Conservation (phyloP, 2,329 filamentous ascomycete species). For the Colletotrichum sp. region DNA sequence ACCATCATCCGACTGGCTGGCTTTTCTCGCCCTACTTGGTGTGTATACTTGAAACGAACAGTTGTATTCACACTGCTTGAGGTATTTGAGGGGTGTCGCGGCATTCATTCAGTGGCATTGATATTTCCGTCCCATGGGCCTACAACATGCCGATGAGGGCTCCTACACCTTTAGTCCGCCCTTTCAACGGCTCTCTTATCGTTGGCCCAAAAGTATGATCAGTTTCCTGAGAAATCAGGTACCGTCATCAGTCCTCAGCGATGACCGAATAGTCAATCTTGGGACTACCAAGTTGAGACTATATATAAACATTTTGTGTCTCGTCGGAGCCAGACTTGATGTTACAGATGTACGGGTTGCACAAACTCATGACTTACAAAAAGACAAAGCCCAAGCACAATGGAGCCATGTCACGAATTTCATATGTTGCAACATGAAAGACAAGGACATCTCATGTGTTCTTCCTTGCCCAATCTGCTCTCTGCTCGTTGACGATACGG, state of each 20-base stretch:
- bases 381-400: neutral
- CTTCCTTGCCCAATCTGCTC: rapidly evolving
- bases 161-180: rapidly evolving
- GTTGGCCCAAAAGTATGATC: rapidly evolving
- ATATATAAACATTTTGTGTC: neutral
- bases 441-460: neutral
- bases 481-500: neutral
- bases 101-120: neutral
- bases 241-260: neutral
- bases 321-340: neutral
- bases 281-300: rapidly evolving
- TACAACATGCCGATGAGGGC: neutral
- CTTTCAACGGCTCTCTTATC: neutral
- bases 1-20: rapidly evolving
- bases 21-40: neutral
- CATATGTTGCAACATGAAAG: neutral
- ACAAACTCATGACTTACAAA: neutral
- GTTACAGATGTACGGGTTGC: neutral
- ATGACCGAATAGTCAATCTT: neutral
- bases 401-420: rapidly evolving
- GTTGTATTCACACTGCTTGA: neutral
- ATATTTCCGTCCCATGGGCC: neutral
- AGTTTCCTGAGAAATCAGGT: rapidly evolving
- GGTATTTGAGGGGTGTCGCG: neutral
- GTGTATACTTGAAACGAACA: neutral